Evolutionary conservation across 495 filamentous ascomycete species (phyloP), one percentile per base, ranked within the genome.

Genomic region (Annulohypoxylon stygium): DNA sequence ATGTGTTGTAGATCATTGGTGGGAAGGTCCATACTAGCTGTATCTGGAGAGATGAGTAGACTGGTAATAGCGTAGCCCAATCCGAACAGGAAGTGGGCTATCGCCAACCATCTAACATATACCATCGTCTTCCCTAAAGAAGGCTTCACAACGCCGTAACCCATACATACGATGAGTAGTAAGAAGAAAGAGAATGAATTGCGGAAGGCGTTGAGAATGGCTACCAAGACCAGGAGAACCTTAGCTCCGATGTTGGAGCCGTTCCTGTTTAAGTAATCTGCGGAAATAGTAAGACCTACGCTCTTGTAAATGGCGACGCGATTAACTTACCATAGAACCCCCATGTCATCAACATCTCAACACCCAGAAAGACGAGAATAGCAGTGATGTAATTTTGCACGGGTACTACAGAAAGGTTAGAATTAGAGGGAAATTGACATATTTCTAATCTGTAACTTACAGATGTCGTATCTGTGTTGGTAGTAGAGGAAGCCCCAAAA

Each of bases 301-400:
- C 20, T 6, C 12, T 6, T n/a, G 53, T 8, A 12, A 4, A 26
- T 18, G 4, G 4, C 53, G 0, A 16, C 7, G 20, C 50, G 25
- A 5, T 18, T 30, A 36, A 57, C 79, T 62, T 80, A 88, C 86
- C 86, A 74, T 98, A 98, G 84, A 96, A 99, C 39, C 93, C 93
- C 96, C 96, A 99, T 9, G 96, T 99, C 88, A 97, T 96, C 73
- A 97, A 78, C 88, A 98, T 97, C 81, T 99, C 96, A 12, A 97
- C 80, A 10, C 97, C 92, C 34, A 99, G 86, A 85, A 99, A 98
- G 47, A 95, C 90, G 37, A 99, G 84, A 70, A 98, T 99, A 14
- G 96, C 96, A 5, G 97, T 98, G 75, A 99, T 98, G 80, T 99
- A 98, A 79, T 99, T 98, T 80, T 99, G 96, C n/a, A 99, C 96